A percentile compares a stretch with the other conserved stretches of the same genome.
Conservation (phyloP, 768 basidiomycete species). For the Obba rivulosa region DNA sequence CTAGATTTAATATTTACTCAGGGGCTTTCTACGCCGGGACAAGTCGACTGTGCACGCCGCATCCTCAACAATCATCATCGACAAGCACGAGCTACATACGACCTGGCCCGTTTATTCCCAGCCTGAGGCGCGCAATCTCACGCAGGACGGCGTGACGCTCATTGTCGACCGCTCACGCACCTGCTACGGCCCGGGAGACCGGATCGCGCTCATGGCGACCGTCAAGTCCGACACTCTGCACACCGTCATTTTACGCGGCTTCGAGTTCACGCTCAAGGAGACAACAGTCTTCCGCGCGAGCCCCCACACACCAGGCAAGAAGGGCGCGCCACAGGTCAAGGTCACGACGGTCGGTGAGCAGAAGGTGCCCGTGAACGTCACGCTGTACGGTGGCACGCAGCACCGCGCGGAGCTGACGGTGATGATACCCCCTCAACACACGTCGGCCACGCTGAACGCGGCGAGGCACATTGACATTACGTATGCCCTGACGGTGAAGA, state of each 20-base stretch:
- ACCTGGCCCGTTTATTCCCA: constrained; percentile 90
- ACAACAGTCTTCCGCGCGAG: constrained; percentile 69
- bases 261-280: constrained; percentile 78
- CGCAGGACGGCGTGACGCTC: constrained; percentile 67
- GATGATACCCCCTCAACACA: constrained; percentile 65
- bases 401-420: constrained; percentile 72
- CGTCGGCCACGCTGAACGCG: constrained; percentile 74
- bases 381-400: constrained; percentile 65
- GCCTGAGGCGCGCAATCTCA: constrained; percentile 60
- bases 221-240: constrained; percentile 67
- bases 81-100: constrained; percentile 91
- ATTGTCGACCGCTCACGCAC: constrained; percentile 69
- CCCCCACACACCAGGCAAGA: constrained; percentile 48
- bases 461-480: constrained; percentile 84
- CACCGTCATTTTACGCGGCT: constrained; percentile 73
- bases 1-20: constrained; percentile 26
- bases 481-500: constrained; percentile 73
- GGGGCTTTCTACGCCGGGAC: constrained; percentile 79
- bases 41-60: constrained; percentile 66
- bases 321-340: constrained; percentile 52
- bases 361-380: constrained; percentile 66
- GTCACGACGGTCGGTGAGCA: constrained; percentile 57
- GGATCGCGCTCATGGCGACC: constrained; percentile 63
- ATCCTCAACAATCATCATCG: constrained; percentile 70
- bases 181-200: constrained; percentile 86